Conservation (phyloP, 2,329 filamentous ascomycete species). For the Aureobasidium zeae region DNA sequence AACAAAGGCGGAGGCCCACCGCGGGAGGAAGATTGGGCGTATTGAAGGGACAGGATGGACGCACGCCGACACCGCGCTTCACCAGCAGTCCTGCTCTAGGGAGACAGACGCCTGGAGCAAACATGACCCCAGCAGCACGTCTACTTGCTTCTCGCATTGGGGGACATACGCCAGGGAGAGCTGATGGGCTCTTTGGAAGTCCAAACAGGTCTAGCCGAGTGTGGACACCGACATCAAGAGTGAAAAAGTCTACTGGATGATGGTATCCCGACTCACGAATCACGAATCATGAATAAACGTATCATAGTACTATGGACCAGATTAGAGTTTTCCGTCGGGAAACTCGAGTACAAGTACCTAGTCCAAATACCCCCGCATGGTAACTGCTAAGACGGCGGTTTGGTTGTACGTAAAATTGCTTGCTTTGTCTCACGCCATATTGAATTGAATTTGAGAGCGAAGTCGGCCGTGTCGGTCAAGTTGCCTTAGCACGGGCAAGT, state of each 20-base stretch:
- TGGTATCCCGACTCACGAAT: not conserved
- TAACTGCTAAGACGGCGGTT: no score
- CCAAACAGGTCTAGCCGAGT: conserved; percentile 19
- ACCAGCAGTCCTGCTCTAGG: conserved; percentile 49
- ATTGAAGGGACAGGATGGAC: conserved; percentile 30
- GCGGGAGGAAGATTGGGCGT: conserved; percentile 35
- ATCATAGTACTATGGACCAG: no score
- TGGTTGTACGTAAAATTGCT: no score
- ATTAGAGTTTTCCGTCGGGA: conserved; percentile 3
- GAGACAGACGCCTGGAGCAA: conserved; percentile 36
- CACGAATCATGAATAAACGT: not conserved
- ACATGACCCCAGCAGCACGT: conserved; percentile 65
- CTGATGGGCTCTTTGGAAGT: conserved; percentile 26
- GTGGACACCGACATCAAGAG: conserved; percentile 20
- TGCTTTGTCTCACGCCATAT: no score
- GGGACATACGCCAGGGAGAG: conserved; percentile 25
- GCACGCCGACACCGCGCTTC: conserved; percentile 59
- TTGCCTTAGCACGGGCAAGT: no score
- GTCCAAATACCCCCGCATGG: no score
- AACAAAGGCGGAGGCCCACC: conserved; percentile 58
- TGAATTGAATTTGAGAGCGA: no score
- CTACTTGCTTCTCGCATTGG: conserved; percentile 57
- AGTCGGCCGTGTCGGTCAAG: no score
- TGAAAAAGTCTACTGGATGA: conserved; percentile 4
- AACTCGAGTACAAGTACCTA: not conserved